A percentile compares a stretch with the other conserved stretches of the same genome.
Evolutionary conservation across 345 rosid genomes (phyloP).

Genomic region (Aquilaria sinensis): DNA sequence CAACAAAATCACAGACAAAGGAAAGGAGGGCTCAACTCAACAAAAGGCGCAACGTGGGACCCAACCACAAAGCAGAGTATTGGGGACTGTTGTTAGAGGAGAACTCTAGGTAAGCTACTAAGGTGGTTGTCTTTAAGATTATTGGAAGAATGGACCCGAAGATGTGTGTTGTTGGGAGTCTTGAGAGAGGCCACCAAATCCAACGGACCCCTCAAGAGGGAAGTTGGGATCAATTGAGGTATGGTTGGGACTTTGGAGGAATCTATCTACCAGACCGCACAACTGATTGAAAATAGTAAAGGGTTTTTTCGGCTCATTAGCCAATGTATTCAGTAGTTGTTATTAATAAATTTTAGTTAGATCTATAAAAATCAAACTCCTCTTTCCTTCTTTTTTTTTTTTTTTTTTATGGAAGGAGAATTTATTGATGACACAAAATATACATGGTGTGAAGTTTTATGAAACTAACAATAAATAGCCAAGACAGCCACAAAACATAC

Average conservation of each 20-base stretch:
- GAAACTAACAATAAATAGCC: too few species aligned
- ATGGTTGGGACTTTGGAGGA: conserved; percentile 25
- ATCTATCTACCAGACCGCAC: conserved; percentile 7
- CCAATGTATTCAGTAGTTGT: too few species aligned
- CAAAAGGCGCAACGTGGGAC: conserved; percentile 1
- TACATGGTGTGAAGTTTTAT: too few species aligned
- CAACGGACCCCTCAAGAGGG: conserved; percentile 10
- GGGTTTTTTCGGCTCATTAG: not conserved
- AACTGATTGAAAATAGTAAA: not conserved
- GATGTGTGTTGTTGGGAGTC: conserved; percentile 18
- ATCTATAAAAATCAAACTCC: too few species aligned
- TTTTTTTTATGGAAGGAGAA: too few species aligned
- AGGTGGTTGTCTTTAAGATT: conserved; percentile 18
- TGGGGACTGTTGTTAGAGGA: conserved; percentile 2
- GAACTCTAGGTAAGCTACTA: not conserved
- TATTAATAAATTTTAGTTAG: too few species aligned
- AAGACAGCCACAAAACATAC: too few species aligned
- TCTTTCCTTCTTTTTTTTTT: too few species aligned
- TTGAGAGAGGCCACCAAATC: conserved; percentile 30
- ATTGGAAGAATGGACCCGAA: conserved; percentile 18
- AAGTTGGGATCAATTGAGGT: conserved; percentile 33
- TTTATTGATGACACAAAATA: too few species aligned
- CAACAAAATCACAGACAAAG: conserved; percentile 2
- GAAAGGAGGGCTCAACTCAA: not conserved
- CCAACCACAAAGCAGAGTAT: not conserved